phyloP scores from a whole-genome alignment of 257 asterid genomes.

The Capsicum baccatum region DNA sequence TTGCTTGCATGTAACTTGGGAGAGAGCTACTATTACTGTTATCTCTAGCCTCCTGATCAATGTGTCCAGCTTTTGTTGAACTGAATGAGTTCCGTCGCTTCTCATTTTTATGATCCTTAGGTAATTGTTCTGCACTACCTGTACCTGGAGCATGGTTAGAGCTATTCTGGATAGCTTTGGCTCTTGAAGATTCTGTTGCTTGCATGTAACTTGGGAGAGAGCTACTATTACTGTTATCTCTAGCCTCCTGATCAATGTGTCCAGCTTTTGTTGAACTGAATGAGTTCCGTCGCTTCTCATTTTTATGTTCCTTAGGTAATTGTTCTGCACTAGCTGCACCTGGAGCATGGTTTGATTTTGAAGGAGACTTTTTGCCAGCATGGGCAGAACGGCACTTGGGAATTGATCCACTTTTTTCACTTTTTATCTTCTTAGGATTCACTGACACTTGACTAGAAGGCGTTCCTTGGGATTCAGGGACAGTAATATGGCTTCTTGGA shows the following conservation, averaged over 20 bases:
- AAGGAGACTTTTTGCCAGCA: slow-evolving; percentile 52
- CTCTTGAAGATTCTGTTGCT: no score
- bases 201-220: no score
- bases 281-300: no score
- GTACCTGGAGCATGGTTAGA: no score
- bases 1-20: slow-evolving; percentile 99
- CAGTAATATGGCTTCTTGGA: slow-evolving; percentile 67
- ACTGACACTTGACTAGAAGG: slow-evolving; percentile 77
- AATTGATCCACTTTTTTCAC: slow-evolving; percentile 55
- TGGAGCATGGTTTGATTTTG: slow-evolving; percentile 55
- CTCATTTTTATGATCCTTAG: slow-evolving; percentile 60
- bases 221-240: no score
- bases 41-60: slow-evolving; percentile 86
- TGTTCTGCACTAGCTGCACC: slow-evolving; percentile 29
- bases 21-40: slow-evolving; percentile 70
- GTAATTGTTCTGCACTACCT: slow-evolving; percentile 60
- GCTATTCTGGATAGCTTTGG: no score
- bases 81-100: slow-evolving; percentile 74
- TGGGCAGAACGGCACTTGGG: slow-evolving; percentile 55
- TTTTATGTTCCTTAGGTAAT: no score
- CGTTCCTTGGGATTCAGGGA: slow-evolving; percentile 73
- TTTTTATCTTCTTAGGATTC: slow-evolving; percentile 61
- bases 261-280: no score
- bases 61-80: slow-evolving; percentile 53
- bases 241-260: no score